phyloP scores from a whole-genome alignment of 306 rosid genomes.

The Cucurbita pepo region DNA sequence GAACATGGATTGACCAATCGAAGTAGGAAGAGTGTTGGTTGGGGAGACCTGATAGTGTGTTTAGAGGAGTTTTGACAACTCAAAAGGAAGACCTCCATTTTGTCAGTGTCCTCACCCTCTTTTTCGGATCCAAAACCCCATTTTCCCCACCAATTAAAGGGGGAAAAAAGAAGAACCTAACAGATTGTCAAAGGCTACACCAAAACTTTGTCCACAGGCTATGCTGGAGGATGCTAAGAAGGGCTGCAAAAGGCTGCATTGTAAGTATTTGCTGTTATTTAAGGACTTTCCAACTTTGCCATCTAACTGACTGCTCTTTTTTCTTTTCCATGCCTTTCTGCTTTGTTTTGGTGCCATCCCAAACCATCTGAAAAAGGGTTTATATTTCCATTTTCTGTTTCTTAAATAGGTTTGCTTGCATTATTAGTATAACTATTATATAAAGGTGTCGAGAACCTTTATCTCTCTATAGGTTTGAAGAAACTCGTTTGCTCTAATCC shows the following conservation, averaged over 20 bases:
- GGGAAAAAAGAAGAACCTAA: neutral
- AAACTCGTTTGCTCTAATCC: too few relatives aligned
- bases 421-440: too few relatives aligned
- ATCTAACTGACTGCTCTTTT: neutral
- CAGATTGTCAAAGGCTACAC: slow-evolving; percentile 4
- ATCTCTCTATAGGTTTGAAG: too few relatives aligned
- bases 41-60: neutral
- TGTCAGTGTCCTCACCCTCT: neutral
- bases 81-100: neutral
- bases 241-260: neutral
- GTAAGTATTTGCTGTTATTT: neutral
- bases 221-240: neutral
- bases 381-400: too few relatives aligned
- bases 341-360: neutral
- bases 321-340: neutral
- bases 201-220: neutral
- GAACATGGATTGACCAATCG: neutral
- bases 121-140: neutral
- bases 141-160: neutral
- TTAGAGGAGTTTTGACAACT: slow-evolving; percentile 3
- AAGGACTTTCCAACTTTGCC: neutral
- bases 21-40: neutral
- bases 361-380: neutral
- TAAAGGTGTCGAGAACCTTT: too few relatives aligned
- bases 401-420: too few relatives aligned